Evolutionary conservation across 1,284 basidiomycete genomes (phyloP).

Genomic region (Boletellus deceptivus): DNA sequence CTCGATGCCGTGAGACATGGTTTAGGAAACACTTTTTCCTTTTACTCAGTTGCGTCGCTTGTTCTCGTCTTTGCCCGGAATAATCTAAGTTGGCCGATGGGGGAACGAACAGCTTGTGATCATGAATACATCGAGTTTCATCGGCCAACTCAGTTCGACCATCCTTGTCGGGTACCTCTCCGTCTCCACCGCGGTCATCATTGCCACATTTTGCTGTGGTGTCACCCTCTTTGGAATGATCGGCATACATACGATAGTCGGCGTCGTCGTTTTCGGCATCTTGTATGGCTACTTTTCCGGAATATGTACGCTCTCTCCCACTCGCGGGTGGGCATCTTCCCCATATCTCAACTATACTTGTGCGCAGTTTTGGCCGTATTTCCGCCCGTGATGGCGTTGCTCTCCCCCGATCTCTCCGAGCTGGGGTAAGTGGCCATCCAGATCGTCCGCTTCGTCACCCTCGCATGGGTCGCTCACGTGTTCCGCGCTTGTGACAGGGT

Average conservation of each 20-base stretch:
- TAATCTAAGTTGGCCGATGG: background rate
- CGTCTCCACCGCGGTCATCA: slow-evolving; percentile 18
- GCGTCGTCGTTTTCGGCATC: slow-evolving; percentile 31
- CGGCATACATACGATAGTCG: slow-evolving; percentile 24
- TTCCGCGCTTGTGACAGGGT: slow-evolving; percentile 15
- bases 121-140: slow-evolving; percentile 33
- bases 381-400: slow-evolving; percentile 24
- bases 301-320: slow-evolving; percentile 30
- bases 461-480: too few species aligned
- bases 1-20: slow-evolving; percentile 25
- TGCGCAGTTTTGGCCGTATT: slow-evolving; percentile 24
- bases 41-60: slow-evolving; percentile 32
- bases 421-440: slow-evolving; percentile 21
- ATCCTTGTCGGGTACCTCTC: slow-evolving; percentile 22
- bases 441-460: too few species aligned
- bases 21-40: slow-evolving; percentile 28
- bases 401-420: slow-evolving; percentile 30
- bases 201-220: slow-evolving; percentile 32
- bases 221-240: slow-evolving; percentile 31
- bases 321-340: background rate
- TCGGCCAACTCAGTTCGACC: slow-evolving; percentile 30
- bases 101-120: slow-evolving; percentile 28
- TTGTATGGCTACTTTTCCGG: slow-evolving; percentile 43
- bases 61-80: background rate
- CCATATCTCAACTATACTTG: slow-evolving; percentile 10